Conservation (phyloP, 2,329 filamentous ascomycete species). For the Cytospora leucostoma region DNA sequence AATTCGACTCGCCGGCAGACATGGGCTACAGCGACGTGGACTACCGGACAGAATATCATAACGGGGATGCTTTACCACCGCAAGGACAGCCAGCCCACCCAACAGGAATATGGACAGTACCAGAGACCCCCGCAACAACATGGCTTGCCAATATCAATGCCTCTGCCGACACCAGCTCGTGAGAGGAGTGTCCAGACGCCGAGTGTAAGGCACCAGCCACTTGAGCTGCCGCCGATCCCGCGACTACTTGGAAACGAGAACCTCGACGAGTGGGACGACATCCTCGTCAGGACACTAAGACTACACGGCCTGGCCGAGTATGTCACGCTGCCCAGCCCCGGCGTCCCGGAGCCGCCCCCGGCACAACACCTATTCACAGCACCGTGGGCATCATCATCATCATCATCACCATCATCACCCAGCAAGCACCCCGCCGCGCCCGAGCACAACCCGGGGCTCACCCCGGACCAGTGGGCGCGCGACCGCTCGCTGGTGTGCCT, state of each 20-base stretch:
- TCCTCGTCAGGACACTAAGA: constrained; percentile 21
- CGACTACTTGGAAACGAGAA: constrained; percentile 25
- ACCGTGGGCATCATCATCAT: background rate
- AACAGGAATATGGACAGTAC: constrained; percentile 14
- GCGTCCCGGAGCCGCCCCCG: constrained; percentile 19
- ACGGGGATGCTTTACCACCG: constrained; percentile 23
- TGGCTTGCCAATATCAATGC: background rate
- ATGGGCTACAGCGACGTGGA: constrained; percentile 26
- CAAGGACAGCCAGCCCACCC: constrained; percentile 18
- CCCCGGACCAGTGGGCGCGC: constrained; percentile 20
- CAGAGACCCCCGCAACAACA: constrained; percentile 10
- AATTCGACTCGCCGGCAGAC: constrained; percentile 20
- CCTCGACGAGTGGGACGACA: constrained; percentile 27
- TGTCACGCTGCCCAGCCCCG: constrained; percentile 16
- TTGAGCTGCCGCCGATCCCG: constrained; percentile 20
- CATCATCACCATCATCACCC: background rate
- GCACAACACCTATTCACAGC: background rate
- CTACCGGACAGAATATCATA: constrained; percentile 25
- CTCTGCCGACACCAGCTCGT: background rate
- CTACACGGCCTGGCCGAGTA: constrained; percentile 23
- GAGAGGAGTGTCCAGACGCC: background rate
- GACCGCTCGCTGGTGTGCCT: constrained; percentile 25
- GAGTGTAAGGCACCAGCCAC: constrained; percentile 6
- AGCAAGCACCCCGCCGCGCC: background rate
- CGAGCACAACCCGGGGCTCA: background rate